phyloP scores from a whole-genome alignment of 1,284 basidiomycete species.

The Rhodotorula sp. region DNA sequence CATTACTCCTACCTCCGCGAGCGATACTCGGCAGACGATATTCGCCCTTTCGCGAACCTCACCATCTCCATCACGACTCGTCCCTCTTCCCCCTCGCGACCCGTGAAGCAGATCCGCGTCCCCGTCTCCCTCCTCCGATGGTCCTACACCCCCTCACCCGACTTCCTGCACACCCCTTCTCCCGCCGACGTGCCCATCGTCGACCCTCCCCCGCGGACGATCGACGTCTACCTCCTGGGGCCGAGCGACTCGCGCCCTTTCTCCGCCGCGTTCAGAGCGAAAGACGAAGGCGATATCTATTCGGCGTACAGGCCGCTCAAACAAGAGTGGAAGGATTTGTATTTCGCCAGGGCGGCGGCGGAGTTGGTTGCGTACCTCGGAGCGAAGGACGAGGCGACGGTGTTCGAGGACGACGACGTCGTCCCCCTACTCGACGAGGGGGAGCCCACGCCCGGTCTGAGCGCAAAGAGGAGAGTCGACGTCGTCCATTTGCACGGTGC shows the following conservation, averaged over 20 bases:
- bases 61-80: not conserved
- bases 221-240: constrained; percentile 30
- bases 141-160: constrained; percentile 9
- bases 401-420: not conserved
- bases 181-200: not conserved
- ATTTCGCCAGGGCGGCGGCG: constrained; percentile 22
- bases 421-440: too few relatives aligned
- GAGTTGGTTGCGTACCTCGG: constrained; percentile 18
- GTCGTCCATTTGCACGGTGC: constrained; percentile 35
- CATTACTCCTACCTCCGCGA: constrained; percentile 30
- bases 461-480: constrained; percentile 5
- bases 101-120: constrained; percentile 1
- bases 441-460: not conserved
- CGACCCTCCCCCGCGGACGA: not conserved
- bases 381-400: not conserved
- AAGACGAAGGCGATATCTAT: constrained; percentile 31
- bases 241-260: constrained; percentile 20
- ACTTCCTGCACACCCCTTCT: constrained; percentile 11
- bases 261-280: constrained; percentile 26
- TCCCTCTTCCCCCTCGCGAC: not conserved
- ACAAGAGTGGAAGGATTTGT: constrained; percentile 37
- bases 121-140: constrained; percentile 23
- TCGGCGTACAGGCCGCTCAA: constrained; percentile 35
- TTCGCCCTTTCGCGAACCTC: constrained; percentile 13
- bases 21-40: not conserved